A percentile compares a stretch with the other conserved stretches of the same genome.
phyloP scores from a whole-genome alignment of 352 stramenopile species.

The Phytophthora chlamydospora region DNA sequence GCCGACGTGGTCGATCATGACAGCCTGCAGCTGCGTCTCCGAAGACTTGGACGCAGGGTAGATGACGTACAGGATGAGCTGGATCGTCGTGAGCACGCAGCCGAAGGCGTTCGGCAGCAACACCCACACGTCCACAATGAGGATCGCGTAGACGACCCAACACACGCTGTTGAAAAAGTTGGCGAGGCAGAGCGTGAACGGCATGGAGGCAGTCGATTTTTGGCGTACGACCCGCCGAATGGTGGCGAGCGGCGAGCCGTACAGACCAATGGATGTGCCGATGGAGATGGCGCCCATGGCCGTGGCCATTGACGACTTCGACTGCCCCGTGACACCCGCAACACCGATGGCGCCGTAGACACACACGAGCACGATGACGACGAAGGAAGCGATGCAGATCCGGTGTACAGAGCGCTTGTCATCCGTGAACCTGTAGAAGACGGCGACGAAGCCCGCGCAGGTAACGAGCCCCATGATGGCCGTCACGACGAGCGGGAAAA shows the following conservation, averaged over 20 bases:
- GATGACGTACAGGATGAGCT: conserved; percentile 34
- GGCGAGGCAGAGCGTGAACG: conserved; percentile 36
- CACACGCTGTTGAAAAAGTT: conserved; percentile 50
- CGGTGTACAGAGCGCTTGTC: conserved; percentile 29
- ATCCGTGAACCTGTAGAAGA: conserved; percentile 51
- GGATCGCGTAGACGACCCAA: conserved; percentile 50
- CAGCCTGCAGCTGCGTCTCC: conserved; percentile 14
- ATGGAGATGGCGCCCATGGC: conserved; percentile 56
- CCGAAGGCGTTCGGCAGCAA: conserved; percentile 49
- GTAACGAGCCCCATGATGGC: conserved; percentile 51
- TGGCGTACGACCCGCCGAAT: conserved; percentile 38
- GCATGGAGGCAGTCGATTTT: conserved; percentile 43
- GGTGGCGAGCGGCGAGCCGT: conserved; percentile 57
- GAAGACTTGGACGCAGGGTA: conserved; percentile 27
- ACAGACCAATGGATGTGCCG: conserved; percentile 57
- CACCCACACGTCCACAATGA: conserved; percentile 51
- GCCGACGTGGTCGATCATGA: conserved; percentile 14
- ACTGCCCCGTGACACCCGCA: conserved; percentile 35
- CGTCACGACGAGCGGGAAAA: conserved; percentile 64
- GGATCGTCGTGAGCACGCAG: conserved; percentile 26
- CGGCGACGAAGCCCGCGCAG: conserved; percentile 47
- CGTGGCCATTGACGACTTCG: conserved; percentile 33
- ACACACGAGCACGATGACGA: conserved; percentile 35
- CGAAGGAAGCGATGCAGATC: conserved; percentile 14
- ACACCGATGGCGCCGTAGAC: conserved; percentile 44